Base-by-base conservation (phyloP, 2,329 filamentous ascomycete genomes). In the Didymella pomorum region DNA sequence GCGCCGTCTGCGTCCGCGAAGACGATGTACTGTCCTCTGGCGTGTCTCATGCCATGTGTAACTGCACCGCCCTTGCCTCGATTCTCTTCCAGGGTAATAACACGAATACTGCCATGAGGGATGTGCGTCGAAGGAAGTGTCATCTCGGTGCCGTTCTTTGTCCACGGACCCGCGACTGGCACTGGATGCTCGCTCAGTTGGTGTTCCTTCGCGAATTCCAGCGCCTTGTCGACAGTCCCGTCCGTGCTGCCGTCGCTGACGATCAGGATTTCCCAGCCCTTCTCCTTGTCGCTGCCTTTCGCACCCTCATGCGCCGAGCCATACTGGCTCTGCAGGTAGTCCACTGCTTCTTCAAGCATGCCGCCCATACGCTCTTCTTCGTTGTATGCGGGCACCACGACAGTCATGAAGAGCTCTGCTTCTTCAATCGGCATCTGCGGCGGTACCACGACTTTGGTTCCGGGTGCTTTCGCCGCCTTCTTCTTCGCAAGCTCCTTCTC, bases 1-100 rank as follows among this genome's bases (percentile, higher is more conserved):
- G 95, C 95, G 1, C 95, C 95, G 77, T 99, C 95, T 0, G 95
- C 95, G 75, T 99, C 95, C 0, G 94, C 95, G 76, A 99, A 99
- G 7, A 97, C 86, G 31, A 91, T 89, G 77, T 97, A 97, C 71
- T 88, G 84, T 16, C 95, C 95, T 44, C 95, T 84, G 5, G 91
- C 93, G 79, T 99, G 95, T 35, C 95, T 86, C 83, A 99, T 90
- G 9, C 95, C 95, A 77, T 99, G 95, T 3, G 92, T 96, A 37
- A 98, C 95, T 8, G 92, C 92, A 21, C 95, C 95, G 52, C 95
- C 95, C 79, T 99, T 99, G 60, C 95, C 95, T 60, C 95, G 85
- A 76, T 99, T 99, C 76, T 87, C 81, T 62, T 88, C 86, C 51
- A 99, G 81, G 7, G 84, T 87, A 47, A 97, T 86, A 14, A 99